These are phyloP conservation scores for Houttuynia cordata DNA, from an alignment of 164 flowering plant genomes.

Conservation along the genomic window DNA sequence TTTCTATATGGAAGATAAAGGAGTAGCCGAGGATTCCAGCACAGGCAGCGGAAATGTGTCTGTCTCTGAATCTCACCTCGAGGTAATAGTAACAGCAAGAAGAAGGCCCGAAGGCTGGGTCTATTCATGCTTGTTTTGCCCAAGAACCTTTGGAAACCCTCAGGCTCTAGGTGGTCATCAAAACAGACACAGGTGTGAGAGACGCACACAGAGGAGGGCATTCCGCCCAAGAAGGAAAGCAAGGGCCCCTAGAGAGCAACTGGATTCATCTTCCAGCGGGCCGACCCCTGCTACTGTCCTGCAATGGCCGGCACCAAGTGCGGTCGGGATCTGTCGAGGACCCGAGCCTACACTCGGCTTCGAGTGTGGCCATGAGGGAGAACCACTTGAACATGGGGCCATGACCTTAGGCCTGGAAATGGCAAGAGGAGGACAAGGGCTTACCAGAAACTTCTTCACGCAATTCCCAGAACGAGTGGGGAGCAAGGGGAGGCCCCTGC, in stretches of 20 bases:
- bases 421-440: background rate
- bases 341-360: background rate
- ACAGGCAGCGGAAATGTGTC: background rate
- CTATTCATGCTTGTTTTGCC: slow-evolving; percentile 3
- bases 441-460: background rate
- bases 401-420: background rate
- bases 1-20: background rate
- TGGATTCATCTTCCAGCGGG: too few relatives aligned
- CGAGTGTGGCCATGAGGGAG: background rate
- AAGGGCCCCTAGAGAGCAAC: background rate
- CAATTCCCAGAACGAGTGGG: background rate
- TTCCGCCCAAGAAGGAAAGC: background rate
- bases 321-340: background rate
- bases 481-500: background rate
- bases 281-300: background rate
- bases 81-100: background rate
- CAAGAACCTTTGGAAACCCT: background rate
- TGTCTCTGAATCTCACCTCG: too few relatives aligned
- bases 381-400: background rate
- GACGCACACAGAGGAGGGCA: background rate
- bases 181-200: slow-evolving; percentile 3
- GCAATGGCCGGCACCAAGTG: background rate
- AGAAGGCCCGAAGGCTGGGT: background rate
- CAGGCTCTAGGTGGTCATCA: slow-evolving; percentile 6
- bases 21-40: background rate